phyloP scores from a whole-genome alignment of 371 early-diverging fungal species.

The Catenaria anguillulae region DNA sequence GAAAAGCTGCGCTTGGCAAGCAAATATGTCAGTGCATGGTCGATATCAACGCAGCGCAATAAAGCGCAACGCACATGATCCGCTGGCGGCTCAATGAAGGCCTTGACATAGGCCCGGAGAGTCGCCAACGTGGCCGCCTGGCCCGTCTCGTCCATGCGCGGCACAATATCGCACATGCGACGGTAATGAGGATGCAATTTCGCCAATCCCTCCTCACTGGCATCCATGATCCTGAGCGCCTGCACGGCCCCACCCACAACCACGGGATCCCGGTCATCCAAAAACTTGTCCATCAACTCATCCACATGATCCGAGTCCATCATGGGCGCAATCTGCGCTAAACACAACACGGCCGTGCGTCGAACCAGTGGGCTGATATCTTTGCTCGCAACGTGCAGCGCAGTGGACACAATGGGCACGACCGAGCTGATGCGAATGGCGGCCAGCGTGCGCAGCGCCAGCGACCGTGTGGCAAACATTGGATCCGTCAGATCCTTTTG shows the following conservation, averaged over 20 bases:
- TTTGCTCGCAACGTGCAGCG: constrained; percentile 65
- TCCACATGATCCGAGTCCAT: constrained; percentile 74
- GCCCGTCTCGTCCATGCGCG: constrained; percentile 88
- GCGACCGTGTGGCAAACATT: constrained; percentile 80
- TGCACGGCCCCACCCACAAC: neutral
- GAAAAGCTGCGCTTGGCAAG: too few species aligned
- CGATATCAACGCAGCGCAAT: too few species aligned
- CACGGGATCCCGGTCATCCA: neutral
- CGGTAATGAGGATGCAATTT: constrained; percentile 77
- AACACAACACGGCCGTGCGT: constrained; percentile 79
- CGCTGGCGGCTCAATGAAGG: too few species aligned
- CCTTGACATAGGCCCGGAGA: too few species aligned
- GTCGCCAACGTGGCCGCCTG: constrained; percentile 72
- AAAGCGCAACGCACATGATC: too few species aligned
- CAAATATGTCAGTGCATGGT: too few species aligned
- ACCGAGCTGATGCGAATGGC: constrained; percentile 83
- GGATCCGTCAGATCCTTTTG: constrained; percentile 88
- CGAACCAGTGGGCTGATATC: constrained; percentile 87
- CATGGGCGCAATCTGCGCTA: constrained; percentile 72
- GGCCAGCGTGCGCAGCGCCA: constrained; percentile 88
- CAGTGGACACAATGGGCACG: constrained; percentile 72
- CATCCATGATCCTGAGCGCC: neutral
- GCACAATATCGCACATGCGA: constrained; percentile 64
- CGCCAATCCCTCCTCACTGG: constrained; percentile 65
- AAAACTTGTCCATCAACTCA: constrained; percentile 57